Base-by-base conservation (phyloP, 805 yeast species). In the Metschnikowia henanensis region DNA sequence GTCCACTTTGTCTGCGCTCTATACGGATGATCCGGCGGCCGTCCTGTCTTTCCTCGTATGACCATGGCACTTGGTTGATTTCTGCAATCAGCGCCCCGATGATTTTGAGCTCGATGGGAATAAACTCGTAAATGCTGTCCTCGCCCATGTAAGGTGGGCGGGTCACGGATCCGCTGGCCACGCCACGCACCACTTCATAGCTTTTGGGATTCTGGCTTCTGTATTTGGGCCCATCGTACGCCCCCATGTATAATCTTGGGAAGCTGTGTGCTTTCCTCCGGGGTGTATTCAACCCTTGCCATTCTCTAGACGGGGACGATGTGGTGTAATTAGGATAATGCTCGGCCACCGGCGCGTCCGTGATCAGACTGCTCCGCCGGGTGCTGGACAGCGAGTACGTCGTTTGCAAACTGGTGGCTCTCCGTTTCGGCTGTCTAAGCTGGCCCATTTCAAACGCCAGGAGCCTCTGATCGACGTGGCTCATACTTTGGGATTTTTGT, bases 1-100 rank as follows among this genome's bases (percentile, higher is more conserved):
- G 65, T 2, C 75, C 76, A 25, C 65, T 55, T 58, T 81, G 86
- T 29, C 64, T 58, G 43, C 84, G 66, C 58, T 80, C 84, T 32
- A 81, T 68, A 32, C 86, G 64, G 15, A 81, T 71, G 23, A 81
- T 79, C 49, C 87, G 67, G 47, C 87, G 66, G 43, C 72, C 67
- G 50, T 81, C 86, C 10, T 49, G 55, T 34, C 52, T 56, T 58
- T 81, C 87, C 30, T 53, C 53, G 6, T 43, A 52, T 23, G 59
- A 60, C 87, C 86, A 81, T 28, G 61, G 58, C 1, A 81, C 79
- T n/a, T 56, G 51, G 56, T 84, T 79, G 30, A 77, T 61, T 17
- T 75, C 79, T 26, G 68, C 66, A 18, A 75, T 60, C n/a, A 58
- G 56, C 5, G 80, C 80, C 19, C 75, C 74, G 16, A 60, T 45